phyloP scores from a whole-genome alignment of 2,329 filamentous ascomycete genomes.

The Fusarium denticulatum region DNA sequence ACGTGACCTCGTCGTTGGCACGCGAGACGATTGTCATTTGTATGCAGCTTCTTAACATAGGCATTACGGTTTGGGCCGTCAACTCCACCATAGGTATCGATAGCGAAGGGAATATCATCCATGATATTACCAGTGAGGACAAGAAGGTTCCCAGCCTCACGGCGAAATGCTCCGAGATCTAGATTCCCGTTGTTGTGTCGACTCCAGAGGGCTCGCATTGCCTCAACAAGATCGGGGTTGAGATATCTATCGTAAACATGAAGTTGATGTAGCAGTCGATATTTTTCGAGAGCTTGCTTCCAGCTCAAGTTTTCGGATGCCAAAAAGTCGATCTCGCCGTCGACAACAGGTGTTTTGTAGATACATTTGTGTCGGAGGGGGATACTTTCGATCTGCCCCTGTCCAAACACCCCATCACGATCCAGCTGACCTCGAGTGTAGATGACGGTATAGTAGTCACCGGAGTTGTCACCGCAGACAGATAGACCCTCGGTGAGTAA shows the following conservation, averaged over 20 bases:
- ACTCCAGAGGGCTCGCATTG: not conserved
- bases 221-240: not conserved
- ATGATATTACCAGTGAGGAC: not conserved
- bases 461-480: not conserved
- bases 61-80: not conserved
- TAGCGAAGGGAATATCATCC: not conserved
- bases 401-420: not conserved
- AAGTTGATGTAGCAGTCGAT: not conserved
- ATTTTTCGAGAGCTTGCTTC: not conserved
- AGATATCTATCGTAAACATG: conserved; percentile 10
- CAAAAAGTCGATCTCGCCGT: not conserved
- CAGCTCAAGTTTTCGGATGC: not conserved
- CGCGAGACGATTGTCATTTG: not conserved
- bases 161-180: not conserved
- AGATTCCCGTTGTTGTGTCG: not conserved
- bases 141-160: not conserved
- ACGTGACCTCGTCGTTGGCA: conserved; percentile 12
- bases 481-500: not conserved
- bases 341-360: not conserved
- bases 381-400: not conserved
- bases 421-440: conserved; percentile 10
- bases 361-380: conserved; percentile 15
- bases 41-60: not conserved
- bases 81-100: not conserved
- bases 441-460: conserved; percentile 6